Evolutionary conservation across 495 filamentous ascomycete species (phyloP), one percentile per base, ranked within the genome.

Genomic region (Sabuloglossum arenarium): DNA sequence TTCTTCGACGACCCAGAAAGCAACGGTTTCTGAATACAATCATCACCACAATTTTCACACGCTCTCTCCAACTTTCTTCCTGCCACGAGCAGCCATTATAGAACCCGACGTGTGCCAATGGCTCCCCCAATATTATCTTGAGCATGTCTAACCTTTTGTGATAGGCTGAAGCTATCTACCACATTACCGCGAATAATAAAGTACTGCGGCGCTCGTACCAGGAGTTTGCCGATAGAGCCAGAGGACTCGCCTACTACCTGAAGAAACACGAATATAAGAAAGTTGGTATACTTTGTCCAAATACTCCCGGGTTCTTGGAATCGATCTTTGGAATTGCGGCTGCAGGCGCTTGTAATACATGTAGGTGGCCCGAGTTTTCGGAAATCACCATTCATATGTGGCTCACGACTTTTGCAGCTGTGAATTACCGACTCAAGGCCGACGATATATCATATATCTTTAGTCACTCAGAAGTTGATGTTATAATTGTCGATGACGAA

Each of bases 301-400:
- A 98, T 65, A 98, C 91, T 5, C 91, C 91, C 2, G 91, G 88
- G 0, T 96, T 96, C 65, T 70, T 97, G 21, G 90, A 97, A 68
- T 74, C 78, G 1, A 82, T 96, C 51, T 98, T 88, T 62, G 91
- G 85, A 6, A 85, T 96, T 63, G 80, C 79, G 1, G 91, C 88
- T 24, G 88, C 86, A 1, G 88, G 88, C 8, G 86, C 71, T 10
- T 75, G 94, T 10, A 82, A 86, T 60, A 80, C 94, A 58, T 79
- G 75, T 79, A 53, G 19, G 69, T 55, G 34, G 24, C 27, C 34
- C 27, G 32, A 29, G 24, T 16, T 21, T 25, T 6, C 9, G 29
- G 29, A 16, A 21, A 16, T 54, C 16, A 25, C 27, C 19, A 8
- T 31, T 53, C 16, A 29, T 23, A 14, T 25, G n/a, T 28, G 51